Evolutionary conservation across 139 green algal genomes (phyloP), one percentile per base, ranked within the genome.

Genomic region (Spirogloea muscicola): DNA sequence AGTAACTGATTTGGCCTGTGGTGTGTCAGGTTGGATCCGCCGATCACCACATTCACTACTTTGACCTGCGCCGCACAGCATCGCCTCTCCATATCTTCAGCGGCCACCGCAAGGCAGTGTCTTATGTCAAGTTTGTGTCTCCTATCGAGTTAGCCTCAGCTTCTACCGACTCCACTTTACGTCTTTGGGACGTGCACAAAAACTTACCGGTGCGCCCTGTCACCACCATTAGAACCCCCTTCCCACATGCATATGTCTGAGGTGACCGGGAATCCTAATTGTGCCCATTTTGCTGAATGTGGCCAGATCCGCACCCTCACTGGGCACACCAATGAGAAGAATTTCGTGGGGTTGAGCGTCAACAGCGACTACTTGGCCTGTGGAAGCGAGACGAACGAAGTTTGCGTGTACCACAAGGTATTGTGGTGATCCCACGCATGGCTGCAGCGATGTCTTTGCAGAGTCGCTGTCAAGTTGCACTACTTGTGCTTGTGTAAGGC

Each of bases 281-380:
- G n/a, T n/a, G n/a, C n/a, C n/a, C n/a, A n/a, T n/a, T n/a, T n/a
- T n/a, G n/a, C n/a, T n/a, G n/a, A n/a, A n/a, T 58, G 21, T 52
- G 3, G 40, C 21, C 75, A 82, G 75, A 44, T 82, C 31, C 58
- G 70, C 33, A 76, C 52, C 38, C 36, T 81, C 34, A 43, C 16
- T 10, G 93, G 93, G 29, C 93, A 98, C 75, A 52, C 68, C 39
- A 97, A 98, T 49, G 87, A 94, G 74, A 91, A 91, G 68, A 96
- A 98, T 80, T 98, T 98, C 80, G 92, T 96, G n/a, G 93, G 93
- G 13, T 80, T 98, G 27, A 74, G 82, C 2, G 87, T 91, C 9
- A 80, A 68, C 9, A 58, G 75, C 0, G 84, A 85, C 25, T 90
- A 91, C 36, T 87, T 97, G 25, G 59, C 95, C 0, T 92, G 92